These are phyloP conservation scores for Neurospora sp. DNA, from an alignment of 495 filamentous ascomycete species.

Conservation along the genomic window DNA sequence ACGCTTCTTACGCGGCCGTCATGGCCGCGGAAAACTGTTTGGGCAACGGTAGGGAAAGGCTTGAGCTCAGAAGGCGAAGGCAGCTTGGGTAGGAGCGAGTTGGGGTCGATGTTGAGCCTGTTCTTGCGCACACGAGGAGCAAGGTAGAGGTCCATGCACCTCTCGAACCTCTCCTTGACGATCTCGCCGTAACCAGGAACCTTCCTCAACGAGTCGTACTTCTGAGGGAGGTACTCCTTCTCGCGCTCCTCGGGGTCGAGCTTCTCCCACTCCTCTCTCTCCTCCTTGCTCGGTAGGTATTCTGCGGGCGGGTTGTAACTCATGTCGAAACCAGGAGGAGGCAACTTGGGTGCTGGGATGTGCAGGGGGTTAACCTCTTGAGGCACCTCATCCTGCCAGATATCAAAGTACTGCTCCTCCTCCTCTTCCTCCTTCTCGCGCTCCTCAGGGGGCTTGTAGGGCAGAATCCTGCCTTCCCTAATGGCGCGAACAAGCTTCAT, in stretches of 20 bases:
- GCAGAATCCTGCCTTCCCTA: conserved; percentile 83
- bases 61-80: conserved; percentile 88
- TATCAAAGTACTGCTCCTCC: conserved; percentile 65
- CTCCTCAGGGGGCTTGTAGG: conserved; percentile 74
- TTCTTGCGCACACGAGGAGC: conserved; percentile 86
- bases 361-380: conserved; percentile 86
- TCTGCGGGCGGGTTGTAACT: conserved; percentile 95
- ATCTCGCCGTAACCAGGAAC: conserved; percentile 89
- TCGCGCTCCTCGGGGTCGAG: conserved; percentile 84
- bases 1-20: conserved; percentile 80
- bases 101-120: conserved; percentile 93
- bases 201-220: conserved; percentile 72
- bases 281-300: conserved; percentile 77
- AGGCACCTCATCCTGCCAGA: conserved; percentile 87
- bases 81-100: conserved; percentile 84
- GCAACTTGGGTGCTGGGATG: conserved; percentile 89
- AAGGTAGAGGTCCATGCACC: conserved; percentile 90
- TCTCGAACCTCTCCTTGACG: conserved; percentile 91
- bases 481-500: conserved; percentile 99
- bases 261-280: conserved; percentile 82
- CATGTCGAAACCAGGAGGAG: conserved; percentile 88
- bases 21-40: conserved; percentile 78
- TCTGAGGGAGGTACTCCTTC: conserved; percentile 75
- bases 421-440: conserved; percentile 59
- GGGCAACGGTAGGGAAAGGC: conserved; percentile 84